Evolutionary conservation across 2,329 filamentous ascomycete species (phyloP), one percentile per base, ranked within the genome.

Genomic region (Nemania abortiva): DNA sequence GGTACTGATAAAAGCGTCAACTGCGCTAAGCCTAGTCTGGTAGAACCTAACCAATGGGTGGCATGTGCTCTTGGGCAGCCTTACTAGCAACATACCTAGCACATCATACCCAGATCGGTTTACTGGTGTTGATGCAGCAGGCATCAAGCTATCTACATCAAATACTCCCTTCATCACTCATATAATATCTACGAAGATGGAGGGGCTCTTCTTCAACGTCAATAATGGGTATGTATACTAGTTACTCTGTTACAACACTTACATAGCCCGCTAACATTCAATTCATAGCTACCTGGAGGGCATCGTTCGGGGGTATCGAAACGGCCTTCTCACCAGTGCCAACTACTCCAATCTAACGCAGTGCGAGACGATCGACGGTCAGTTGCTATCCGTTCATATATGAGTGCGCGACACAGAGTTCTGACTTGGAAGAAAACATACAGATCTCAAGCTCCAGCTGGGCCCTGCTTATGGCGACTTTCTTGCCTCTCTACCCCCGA

Each of bases 391-490:
- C 18, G 4, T 6, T 20, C 47, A 9, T 18, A 9, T n/a, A 29
- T n/a, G 15, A 45, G 31, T 10, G 11, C 15, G 53, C 27, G 39
- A 34, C 11, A 42, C 13, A 0, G 34, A 18, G 2, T 50, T 52
- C 62, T 71, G 31, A 34, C 74, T 49, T 37, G 34, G 34, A 37
- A 11, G 34, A 37, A 56, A 50, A 60, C 5, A 42, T 18, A 55
- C 68, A 98, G 96, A 99, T 85, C 90, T 99, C 74, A 99, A 98
- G 86, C 91, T 98, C 66, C 96, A 99, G 84, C 94, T 99, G 50
- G 94, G 93, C 65, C 96, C 96, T 72, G 92, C 96, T 60, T 99
- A 99, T 78, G 96, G 97, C 83, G 96, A 99, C 84, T 97, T 97
- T 83, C 93, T 99, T 74, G 91, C 93, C 74, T 90, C 93, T 72